Evolutionary conservation across 2,329 filamentous ascomycete species (phyloP).

Genomic region (Beauveria brongniartii): DNA sequence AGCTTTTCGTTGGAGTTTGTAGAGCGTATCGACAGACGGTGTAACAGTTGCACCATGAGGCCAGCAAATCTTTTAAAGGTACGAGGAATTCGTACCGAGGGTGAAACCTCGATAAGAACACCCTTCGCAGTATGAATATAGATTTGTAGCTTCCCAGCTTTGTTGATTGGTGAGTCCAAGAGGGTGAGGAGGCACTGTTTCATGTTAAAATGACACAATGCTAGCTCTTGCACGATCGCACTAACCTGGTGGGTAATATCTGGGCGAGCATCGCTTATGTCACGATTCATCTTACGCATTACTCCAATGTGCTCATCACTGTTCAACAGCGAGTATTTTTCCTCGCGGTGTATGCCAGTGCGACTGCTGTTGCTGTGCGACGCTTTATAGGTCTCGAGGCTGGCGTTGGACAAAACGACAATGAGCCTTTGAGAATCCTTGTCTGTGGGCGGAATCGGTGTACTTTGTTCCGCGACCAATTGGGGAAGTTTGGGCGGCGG

Average conservation of each 20-base stretch:
- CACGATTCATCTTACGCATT: constrained; percentile 98
- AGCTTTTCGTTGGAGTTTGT: constrained; percentile 97
- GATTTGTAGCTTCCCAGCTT: constrained; percentile 93
- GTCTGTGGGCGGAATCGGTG: constrained; percentile 74
- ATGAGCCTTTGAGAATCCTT: constrained; percentile 89
- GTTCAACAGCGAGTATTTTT: constrained; percentile 96
- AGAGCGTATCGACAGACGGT: constrained; percentile 90
- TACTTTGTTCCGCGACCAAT: constrained; percentile 86
- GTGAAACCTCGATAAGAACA: constrained; percentile 94
- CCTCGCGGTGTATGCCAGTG: constrained; percentile 63
- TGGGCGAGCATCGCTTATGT: constrained; percentile 94
- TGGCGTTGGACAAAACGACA: constrained; percentile 93
- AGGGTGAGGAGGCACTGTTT: constrained; percentile 87
- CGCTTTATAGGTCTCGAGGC: constrained; percentile 94
- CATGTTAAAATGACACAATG: not conserved
- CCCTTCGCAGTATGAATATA: constrained; percentile 98
- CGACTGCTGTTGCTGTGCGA: constrained; percentile 61
- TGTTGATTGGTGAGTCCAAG: constrained; percentile 97
- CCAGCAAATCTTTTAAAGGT: constrained; percentile 99
- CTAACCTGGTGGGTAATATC: constrained; percentile 97
- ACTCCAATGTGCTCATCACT: constrained; percentile 98
- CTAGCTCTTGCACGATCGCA: constrained; percentile 6
- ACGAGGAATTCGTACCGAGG: constrained; percentile 93
- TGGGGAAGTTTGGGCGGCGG: constrained; percentile 85
- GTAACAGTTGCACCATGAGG: constrained; percentile 95